Percentiles rank a stretch among this genome's conserved stretches.
phyloP scores from a whole-genome alignment of 805 yeast genomes.

The Alloascoidea africana region DNA sequence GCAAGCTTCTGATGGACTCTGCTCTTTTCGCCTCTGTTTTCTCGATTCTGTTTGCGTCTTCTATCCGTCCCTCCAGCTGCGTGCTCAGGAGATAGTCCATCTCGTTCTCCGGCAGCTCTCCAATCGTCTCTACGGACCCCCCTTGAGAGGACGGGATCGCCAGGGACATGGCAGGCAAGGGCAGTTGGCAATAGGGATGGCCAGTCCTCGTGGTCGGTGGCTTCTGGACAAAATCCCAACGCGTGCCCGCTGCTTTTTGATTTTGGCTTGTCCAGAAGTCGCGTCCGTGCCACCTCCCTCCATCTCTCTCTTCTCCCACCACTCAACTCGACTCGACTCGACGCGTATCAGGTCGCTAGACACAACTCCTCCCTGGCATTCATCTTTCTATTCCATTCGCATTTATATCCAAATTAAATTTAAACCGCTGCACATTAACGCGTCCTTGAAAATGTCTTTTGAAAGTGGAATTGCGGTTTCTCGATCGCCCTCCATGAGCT shows the following conservation, averaged over 20 bases:
- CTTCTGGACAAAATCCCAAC: background rate
- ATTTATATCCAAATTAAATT: background rate
- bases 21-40: background rate
- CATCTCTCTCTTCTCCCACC: background rate
- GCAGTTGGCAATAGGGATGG: background rate
- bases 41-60: background rate
- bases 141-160: background rate
- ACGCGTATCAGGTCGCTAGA: background rate
- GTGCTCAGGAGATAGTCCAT: slow-evolving; percentile 1
- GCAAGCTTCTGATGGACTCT: background rate
- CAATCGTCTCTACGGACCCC: background rate
- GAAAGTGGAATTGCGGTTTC: background rate
- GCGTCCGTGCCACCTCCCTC: background rate
- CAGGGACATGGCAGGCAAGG: background rate
- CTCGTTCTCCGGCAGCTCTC: background rate
- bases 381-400: background rate
- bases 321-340: background rate
- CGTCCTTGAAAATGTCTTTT: background rate
- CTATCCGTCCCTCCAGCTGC: background rate
- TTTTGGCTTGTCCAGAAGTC: background rate
- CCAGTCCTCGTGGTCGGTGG: background rate
- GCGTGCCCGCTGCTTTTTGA: background rate
- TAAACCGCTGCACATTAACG: background rate
- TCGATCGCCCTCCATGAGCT: background rate
- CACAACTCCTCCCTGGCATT: background rate